phyloP scores from a whole-genome alignment of 768 basidiomycete species.

The Cystofilobasidium ferigula region DNA sequence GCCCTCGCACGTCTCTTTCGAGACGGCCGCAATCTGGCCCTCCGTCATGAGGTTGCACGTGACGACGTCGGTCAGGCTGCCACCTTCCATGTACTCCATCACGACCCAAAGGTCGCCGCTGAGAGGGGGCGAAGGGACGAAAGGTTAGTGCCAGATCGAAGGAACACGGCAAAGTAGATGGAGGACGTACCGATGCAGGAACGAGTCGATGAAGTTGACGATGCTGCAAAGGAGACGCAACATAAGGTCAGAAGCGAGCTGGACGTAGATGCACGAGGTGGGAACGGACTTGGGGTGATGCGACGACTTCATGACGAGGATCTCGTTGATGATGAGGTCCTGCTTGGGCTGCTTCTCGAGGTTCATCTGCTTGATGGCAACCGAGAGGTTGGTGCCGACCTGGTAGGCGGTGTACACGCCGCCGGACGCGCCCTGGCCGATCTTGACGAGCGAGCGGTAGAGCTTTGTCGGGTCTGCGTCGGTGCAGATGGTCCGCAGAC shows the following conservation, averaged over 20 bases:
- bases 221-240: constrained; percentile 41
- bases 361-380: constrained; percentile 99
- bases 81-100: constrained; percentile 99
- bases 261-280: neutral
- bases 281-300: constrained; percentile 64
- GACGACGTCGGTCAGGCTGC: constrained; percentile 82
- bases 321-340: constrained; percentile 98
- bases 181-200: constrained; percentile 49
- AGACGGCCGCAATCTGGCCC: constrained; percentile 95
- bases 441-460: constrained; percentile 87
- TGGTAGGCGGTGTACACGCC: constrained; percentile 98
- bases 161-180: too few relatives aligned
- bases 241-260: too few relatives aligned
- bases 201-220: constrained; percentile 98
- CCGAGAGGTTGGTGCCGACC: constrained; percentile 82
- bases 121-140: neutral
- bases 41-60: constrained; percentile 95
- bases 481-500: constrained; percentile 87
- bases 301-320: constrained; percentile 93
- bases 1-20: constrained; percentile 82
- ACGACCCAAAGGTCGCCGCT: constrained; percentile 99
- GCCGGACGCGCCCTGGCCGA: constrained; percentile 95
- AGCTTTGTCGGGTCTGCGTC: constrained; percentile 92
- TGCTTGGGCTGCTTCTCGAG: constrained; percentile 99
- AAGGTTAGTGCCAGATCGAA: neutral